Conservation (phyloP, 23 red algal species). For the Gracilaria vermiculophylla region DNA sequence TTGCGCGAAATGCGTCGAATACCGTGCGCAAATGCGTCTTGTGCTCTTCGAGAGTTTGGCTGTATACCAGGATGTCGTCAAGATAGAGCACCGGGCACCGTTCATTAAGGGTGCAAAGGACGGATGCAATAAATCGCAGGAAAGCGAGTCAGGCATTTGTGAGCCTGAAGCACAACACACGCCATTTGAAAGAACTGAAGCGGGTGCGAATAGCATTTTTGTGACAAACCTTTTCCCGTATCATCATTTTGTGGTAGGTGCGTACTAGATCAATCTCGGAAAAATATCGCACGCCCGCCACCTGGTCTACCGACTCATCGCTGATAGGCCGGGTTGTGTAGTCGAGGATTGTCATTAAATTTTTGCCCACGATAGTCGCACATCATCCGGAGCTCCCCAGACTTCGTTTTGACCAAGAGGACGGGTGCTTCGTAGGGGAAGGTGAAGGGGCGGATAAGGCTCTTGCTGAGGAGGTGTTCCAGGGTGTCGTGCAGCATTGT, state of each 20-base stretch:
- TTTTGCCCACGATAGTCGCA: slow-evolving; percentile 16
- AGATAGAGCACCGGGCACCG: slow-evolving; percentile 9
- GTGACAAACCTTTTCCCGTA: not conserved
- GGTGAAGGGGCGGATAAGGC: not conserved
- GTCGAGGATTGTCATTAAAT: slow-evolving; percentile 9
- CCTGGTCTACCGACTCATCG: slow-evolving; percentile 18
- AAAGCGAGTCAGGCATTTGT: slow-evolving; percentile 7
- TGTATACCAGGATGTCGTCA: slow-evolving; percentile 41
- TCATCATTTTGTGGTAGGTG: slow-evolving; percentile 11
- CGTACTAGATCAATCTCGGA: not conserved
- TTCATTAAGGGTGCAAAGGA: not conserved
- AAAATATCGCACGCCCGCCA: not conserved
- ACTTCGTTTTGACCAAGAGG: not conserved
- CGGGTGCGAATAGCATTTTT: slow-evolving; percentile 16
- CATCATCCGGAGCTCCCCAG: not conserved
- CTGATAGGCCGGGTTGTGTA: not conserved
- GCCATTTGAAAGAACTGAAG: slow-evolving; percentile 34
- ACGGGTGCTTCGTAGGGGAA: slow-evolving; percentile 3
- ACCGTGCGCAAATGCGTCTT: slow-evolving; percentile 1
- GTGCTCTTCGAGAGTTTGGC: slow-evolving; percentile 3
- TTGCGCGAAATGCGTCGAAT: not conserved
- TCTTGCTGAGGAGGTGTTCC: not conserved
- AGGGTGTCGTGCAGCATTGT: not conserved
- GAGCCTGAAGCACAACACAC: slow-evolving; percentile 7
- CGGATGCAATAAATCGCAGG: not conserved